These are phyloP conservation scores for Cymbidium sinense DNA, from an alignment of 106 monocot species.

Conservation along the genomic window DNA sequence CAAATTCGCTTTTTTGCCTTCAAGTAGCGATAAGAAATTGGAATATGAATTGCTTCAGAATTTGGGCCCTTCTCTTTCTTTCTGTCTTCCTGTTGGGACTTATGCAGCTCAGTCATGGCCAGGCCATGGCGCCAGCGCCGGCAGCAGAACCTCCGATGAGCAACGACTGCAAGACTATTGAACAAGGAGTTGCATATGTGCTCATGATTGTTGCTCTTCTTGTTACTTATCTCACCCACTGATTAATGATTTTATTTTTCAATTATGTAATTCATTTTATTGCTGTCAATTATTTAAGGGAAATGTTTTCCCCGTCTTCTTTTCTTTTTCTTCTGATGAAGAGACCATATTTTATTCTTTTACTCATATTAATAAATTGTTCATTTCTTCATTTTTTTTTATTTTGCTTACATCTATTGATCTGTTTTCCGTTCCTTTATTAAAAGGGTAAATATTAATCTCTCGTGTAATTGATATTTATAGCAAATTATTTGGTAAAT, in stretches of 20 bases:
- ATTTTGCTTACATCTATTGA: too few relatives aligned
- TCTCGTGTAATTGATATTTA: too few relatives aligned
- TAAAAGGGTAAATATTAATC: too few relatives aligned
- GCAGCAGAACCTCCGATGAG: not conserved
- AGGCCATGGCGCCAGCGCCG: not conserved
- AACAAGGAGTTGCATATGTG: not conserved
- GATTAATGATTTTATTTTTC: not conserved
- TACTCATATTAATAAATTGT: too few relatives aligned
- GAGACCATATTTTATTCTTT: too few relatives aligned
- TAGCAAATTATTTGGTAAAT: too few relatives aligned
- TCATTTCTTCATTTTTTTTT: too few relatives aligned
- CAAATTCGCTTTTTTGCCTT: too few relatives aligned
- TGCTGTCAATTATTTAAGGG: not conserved
- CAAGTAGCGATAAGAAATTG: not conserved
- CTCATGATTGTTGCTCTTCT: not conserved
- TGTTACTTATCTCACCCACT: not conserved
- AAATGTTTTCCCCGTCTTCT: too few relatives aligned
- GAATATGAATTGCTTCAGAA: not conserved
- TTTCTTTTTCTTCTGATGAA: too few relatives aligned
- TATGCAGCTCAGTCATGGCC: not conserved
- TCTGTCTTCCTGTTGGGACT: not conserved
- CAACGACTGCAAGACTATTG: not conserved
- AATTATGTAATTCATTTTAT: not conserved
- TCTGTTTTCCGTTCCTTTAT: too few relatives aligned
- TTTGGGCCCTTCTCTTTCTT: not conserved